Base-by-base conservation (phyloP, 2,329 filamentous ascomycete genomes). In the Byssochlamys sp. region DNA sequence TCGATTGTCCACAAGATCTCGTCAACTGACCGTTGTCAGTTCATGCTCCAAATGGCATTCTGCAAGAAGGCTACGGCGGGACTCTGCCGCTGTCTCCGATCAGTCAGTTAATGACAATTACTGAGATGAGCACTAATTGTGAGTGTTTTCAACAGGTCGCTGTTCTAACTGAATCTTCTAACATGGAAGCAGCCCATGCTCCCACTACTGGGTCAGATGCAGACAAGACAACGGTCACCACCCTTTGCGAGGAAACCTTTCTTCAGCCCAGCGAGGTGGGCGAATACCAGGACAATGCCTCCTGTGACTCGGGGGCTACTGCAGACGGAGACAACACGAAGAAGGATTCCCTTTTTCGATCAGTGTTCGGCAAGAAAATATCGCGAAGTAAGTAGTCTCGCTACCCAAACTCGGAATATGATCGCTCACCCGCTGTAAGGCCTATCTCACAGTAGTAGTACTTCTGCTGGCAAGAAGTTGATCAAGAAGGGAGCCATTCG, bases 401-500 rank as follows among this genome's bases (percentile, higher is more conserved):
- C 6, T 45, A 27, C 14, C 14, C 10, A 11, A 26, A 12, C 12
- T 51, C 39, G 7, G 28, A 45, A 14, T 27, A 45, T 45, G 14
- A n/a, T 45, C 5, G 26, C 58, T 65, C 10, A 64, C 33, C 4
- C 11, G 24, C 39, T 10, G 31, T 2, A 12, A 69, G 67, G 63
- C 11, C 53, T 66, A 35, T 67, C 66, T 10, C 63, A 66, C 27
- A 58, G 65, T 25, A 63, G 60, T 24, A 63, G 67, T 7, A 59
- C 60, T 2, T 58, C 63, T 1, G 63, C 59, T 35, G 60, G 61
- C 55, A 68, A 65, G 29, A 67, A 63, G 33, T 58, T 70, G 11
- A 58, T 67, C 51, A 69, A 68, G 50, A 61, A 64, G 53, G 66
- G 63, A 49, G 68, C 62, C 1, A 63, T 70, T 31, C 63, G 67